Percentiles rank a stretch among this genome's conserved stretches.
Evolutionary conservation across 148 eudicot genomes (phyloP).

Genomic region (Pharnaceum exiguum): DNA sequence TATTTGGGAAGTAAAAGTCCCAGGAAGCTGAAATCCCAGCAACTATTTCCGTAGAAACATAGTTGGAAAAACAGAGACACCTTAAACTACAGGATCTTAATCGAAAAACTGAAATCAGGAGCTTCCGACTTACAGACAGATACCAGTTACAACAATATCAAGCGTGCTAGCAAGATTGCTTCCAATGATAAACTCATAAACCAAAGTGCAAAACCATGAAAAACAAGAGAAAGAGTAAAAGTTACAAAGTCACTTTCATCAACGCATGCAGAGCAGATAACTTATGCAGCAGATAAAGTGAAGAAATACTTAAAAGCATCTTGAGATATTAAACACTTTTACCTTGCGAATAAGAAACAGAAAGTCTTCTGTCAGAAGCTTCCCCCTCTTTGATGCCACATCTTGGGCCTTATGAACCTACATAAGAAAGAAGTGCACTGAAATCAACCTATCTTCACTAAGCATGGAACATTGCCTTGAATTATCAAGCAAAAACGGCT

Average conservation of each 20-base stretch:
- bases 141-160: background rate
- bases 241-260: too few species aligned
- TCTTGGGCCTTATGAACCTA: constrained; percentile 97
- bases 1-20: too few species aligned
- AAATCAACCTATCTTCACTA: constrained; percentile 2
- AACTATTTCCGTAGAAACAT: too few species aligned
- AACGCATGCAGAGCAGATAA: too few species aligned
- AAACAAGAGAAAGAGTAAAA: too few species aligned
- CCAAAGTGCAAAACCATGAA: background rate
- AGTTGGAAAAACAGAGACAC: too few species aligned
- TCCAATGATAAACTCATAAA: background rate
- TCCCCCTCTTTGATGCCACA: constrained; percentile 79
- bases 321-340: background rate
- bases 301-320: too few species aligned
- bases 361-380: constrained; percentile 86
- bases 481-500: constrained; percentile 19
- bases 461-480: background rate
- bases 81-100: too few species aligned
- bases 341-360: constrained; percentile 89
- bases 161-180: background rate
- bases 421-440: constrained; percentile 4
- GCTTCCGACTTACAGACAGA: background rate
- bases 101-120: background rate
- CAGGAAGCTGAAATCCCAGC: too few species aligned
- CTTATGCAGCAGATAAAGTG: too few species aligned